A percentile compares a stretch with the other conserved stretches of the same genome.
Evolutionary conservation across 2,329 filamentous ascomycete genomes (phyloP).

Genomic region (Penicillium sp.): DNA sequence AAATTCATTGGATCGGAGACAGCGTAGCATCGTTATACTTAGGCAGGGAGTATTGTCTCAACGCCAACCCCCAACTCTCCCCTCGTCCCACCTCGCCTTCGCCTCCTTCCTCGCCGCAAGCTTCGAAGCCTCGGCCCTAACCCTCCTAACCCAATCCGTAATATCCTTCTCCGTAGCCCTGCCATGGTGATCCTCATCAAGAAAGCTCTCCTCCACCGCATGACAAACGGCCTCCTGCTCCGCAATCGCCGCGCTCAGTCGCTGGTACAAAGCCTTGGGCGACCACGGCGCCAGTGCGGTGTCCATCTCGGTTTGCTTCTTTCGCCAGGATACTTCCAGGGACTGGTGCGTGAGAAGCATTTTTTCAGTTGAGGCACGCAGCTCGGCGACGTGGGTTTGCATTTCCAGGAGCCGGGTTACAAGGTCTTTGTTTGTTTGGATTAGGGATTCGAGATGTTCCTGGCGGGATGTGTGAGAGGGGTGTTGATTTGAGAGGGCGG

Average conservation of each 20-base stretch:
- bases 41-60: constrained; percentile 41
- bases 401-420: constrained; percentile 50
- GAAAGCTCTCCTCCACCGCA: constrained; percentile 88
- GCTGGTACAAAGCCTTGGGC: constrained; percentile 80
- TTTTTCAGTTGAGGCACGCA: constrained; percentile 70
- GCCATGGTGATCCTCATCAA: constrained; percentile 60
- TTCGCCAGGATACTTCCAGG: constrained; percentile 86
- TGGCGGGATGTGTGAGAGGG: constrained; percentile 67
- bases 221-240: constrained; percentile 81
- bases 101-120: constrained; percentile 80
- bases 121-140: constrained; percentile 75
- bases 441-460: constrained; percentile 60
- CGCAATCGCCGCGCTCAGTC: constrained; percentile 69
- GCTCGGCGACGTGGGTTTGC: constrained; percentile 48
- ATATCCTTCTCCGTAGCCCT: constrained; percentile 76
- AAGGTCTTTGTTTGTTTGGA: constrained; percentile 70
- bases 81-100: constrained; percentile 93
- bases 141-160: constrained; percentile 76
- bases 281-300: constrained; percentile 78
- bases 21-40: constrained; percentile 11
- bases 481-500: constrained; percentile 74
- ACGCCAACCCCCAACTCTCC: constrained; percentile 90
- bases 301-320: constrained; percentile 88
- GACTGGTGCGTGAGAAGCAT: constrained; percentile 79
- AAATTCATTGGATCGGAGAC: constrained; percentile 1